A percentile compares a stretch with the other conserved stretches of the same genome.
phyloP scores from a whole-genome alignment of 257 asterid species.

The Rubia yunnanensis region DNA sequence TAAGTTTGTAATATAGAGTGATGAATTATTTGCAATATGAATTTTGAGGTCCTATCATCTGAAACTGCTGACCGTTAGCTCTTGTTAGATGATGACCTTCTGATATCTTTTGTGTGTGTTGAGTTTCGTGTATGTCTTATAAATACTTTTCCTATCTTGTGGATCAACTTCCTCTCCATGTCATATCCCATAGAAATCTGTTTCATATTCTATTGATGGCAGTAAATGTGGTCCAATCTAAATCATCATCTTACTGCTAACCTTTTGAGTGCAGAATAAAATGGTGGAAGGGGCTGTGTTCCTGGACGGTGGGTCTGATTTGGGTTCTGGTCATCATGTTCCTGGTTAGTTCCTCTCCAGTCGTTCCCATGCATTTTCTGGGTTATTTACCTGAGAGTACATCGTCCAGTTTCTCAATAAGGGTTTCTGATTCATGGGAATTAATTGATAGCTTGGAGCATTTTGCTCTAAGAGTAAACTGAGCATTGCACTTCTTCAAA shows the following conservation, averaged over 20 bases:
- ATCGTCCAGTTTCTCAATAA: background rate
- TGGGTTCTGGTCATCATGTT: constrained; percentile 86
- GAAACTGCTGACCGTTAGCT: no score
- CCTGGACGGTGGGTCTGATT: constrained; percentile 86
- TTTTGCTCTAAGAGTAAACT: background rate
- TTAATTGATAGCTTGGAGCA: background rate
- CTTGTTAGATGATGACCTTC: background rate
- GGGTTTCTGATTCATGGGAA: background rate
- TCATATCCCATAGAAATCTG: background rate
- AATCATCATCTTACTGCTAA: constrained; percentile 7
- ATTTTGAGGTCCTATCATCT: background rate
- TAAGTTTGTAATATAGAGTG: no score
- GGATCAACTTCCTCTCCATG: constrained; percentile 4
- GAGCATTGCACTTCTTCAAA: background rate
- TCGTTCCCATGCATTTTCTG: background rate
- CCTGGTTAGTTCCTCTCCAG: constrained; percentile 58
- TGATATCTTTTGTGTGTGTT: background rate
- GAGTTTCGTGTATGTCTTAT: background rate
- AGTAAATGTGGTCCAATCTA: background rate
- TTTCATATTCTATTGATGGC: background rate
- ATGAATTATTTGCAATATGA: no score
- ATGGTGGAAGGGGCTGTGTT: constrained; percentile 75
- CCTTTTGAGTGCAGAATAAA: constrained; percentile 40
- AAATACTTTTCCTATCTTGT: background rate
- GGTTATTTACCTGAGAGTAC: background rate